Base-by-base conservation (phyloP, 305 asterid genomes). In the Plantago coronopus region DNA sequence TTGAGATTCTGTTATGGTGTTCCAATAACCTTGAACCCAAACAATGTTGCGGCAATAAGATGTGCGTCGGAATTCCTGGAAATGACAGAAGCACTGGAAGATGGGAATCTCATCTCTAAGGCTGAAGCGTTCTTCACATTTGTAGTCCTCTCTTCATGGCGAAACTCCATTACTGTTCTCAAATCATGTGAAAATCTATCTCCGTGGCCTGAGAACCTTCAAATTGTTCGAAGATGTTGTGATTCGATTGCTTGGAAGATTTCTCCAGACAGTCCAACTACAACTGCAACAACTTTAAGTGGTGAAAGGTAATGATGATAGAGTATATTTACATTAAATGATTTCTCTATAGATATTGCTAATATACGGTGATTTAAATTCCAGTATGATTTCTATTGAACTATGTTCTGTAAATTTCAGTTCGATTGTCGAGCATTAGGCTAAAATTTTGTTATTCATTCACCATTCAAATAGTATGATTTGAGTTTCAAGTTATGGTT, bases 181-280 rank as follows among this genome's bases (percentile, higher is more conserved):
- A 83, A 80, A 59, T 76, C 88, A 47, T 85, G 97, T 40, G 96
- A 87, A 62, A 69, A 59, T 47, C 83, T 90, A 13, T 85, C 89
- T 46, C 96, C 97, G 0, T 83, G 94, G 96, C 81, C 96, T 0
- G 96, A 90, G 71, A 83, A 85, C 66, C 85, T 90, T 38, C 97
- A 90, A 73, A 83, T 90, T 47, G 94, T 90, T 18, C 78, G 95
- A 65, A 81, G 95, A 68, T 90, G 97, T 50, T 81, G 94, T 17
- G 94, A 87, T 42, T 69, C 95, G 16, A 75, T 83, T 17, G 72
- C 91, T 50, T 80, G 94, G 91, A 90, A 88, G 72, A 73, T 80
- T 40, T 75, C 71, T n/a, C 61, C 40, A 46, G 90, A 81, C 59
- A 72, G 76, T 46, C 70, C 85, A 20, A 54, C 73, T 11, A 47